Evolutionary conservation across 202 grass and related monocot genomes (phyloP).

Genomic region (Musa balbisiana): DNA sequence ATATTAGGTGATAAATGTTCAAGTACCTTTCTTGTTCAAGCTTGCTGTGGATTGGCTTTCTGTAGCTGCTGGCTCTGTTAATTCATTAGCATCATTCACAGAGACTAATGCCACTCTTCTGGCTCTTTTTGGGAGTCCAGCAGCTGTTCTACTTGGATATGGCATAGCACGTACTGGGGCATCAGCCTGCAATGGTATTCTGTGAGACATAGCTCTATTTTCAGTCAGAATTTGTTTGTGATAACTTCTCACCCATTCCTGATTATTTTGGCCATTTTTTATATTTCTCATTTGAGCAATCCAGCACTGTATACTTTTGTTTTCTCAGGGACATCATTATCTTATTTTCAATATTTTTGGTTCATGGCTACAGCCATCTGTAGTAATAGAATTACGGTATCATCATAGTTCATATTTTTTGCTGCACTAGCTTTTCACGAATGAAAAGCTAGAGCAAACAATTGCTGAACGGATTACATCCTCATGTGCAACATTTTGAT

Average conservation of each 20-base stretch:
- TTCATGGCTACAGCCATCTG: no score
- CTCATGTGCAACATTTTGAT: no score
- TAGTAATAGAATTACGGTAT: no score
- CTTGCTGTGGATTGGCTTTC: slow-evolving; percentile 93
- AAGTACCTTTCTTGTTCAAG: slow-evolving; percentile 99
- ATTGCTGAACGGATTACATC: no score
- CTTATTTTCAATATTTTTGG: no score
- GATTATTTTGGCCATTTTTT: not conserved
- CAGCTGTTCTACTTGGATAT: slow-evolving; percentile 95
- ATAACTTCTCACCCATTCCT: not conserved
- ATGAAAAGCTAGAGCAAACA: no score
- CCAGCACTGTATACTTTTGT: not conserved
- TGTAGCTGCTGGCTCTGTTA: slow-evolving; percentile 54
- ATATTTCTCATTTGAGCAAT: not conserved
- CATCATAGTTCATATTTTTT: no score
- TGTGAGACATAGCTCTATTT: not conserved
- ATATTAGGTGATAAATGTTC: slow-evolving; percentile 98
- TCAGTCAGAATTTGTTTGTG: not conserved
- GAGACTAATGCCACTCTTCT: slow-evolving; percentile 82
- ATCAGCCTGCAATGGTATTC: slow-evolving; percentile 81
- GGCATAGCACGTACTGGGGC: slow-evolving; percentile 91
- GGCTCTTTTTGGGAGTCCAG: slow-evolving; percentile 95
- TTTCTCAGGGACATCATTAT: no score
- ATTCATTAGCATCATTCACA: slow-evolving; percentile 74
- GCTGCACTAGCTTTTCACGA: no score